Evolutionary conservation across 371 early-diverging fungal genomes (phyloP), one percentile per base, ranked within the genome.

Genomic region (Mucor irregularis): DNA sequence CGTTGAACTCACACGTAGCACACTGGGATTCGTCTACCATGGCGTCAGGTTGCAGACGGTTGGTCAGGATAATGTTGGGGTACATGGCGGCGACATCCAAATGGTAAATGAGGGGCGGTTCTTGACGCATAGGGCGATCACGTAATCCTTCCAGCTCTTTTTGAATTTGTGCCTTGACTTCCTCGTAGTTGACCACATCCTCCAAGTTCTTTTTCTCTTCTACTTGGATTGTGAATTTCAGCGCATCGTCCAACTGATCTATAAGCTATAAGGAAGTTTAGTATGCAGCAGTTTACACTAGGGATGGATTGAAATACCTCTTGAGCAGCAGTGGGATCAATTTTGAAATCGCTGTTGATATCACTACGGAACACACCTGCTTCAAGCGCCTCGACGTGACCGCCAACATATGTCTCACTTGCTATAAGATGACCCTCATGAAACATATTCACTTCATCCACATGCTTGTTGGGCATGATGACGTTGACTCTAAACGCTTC

Each of bases 61-160:
- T 99, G 9, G 99, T 99, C 16, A 99, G 79, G 71, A 99, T 99
- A 58, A 99, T 99, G 68, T 99, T 99, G 14, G 99, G 99, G 69
- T 99, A 99, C 99, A 99, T 99, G 24, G 99, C 99, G 0, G 95
- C 99, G 3, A 99, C 99, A 76, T 99, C 99, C 78, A 99, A 83
- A 68, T 99, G 99, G 76, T 99, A 99, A 52, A 99, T 95, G 6
- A 91, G 75, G 1, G 99, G 99, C 11, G 76, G 71, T 52, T 92
- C 92, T n/a, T 74, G 66, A 13, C 90, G 83, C 29, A 79, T 80
- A 3, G 96, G 94, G 4, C 67, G 71, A 52, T 93, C 91, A 14
- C 90, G 78, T 4, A 97, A 70, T 4, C 75, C 82, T 35, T 70
- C 76, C 4, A 95, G 74, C 21, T 83, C 67, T 4, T 67, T 29